A percentile compares a stretch with the other conserved stretches of the same genome.
Evolutionary conservation across 2,329 filamentous ascomycete species (phyloP).

Genomic region (Diaporthe eres): DNA sequence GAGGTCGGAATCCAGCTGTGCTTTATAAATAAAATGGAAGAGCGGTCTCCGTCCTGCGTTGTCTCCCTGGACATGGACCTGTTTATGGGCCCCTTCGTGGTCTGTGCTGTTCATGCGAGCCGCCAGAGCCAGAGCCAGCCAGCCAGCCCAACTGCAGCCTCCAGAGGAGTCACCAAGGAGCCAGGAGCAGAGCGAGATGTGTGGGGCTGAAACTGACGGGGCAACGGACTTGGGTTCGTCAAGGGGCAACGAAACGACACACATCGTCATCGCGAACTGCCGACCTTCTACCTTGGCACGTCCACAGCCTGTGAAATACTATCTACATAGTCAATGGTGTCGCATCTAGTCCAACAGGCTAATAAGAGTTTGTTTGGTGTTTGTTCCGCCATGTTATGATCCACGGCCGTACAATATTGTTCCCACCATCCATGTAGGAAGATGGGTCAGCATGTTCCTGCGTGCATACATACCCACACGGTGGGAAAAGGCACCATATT

Average conservation of each 20-base stretch:
- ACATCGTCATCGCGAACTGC: background rate
- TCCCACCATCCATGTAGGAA: background rate
- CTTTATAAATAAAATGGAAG: slow-evolving; percentile 44
- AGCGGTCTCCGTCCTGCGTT: slow-evolving; percentile 39
- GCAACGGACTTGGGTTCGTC: slow-evolving; percentile 25
- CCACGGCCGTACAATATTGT: background rate
- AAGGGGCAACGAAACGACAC: slow-evolving; percentile 23
- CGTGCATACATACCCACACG: background rate
- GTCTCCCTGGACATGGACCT: slow-evolving; percentile 31
- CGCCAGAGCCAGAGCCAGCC: background rate
- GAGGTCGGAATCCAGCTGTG: slow-evolving; percentile 42
- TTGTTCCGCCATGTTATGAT: background rate
- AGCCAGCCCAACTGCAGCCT: background rate
- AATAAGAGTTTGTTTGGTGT: background rate
- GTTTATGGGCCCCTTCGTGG: slow-evolving; percentile 43
- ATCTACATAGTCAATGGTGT: background rate
- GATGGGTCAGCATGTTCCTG: background rate
- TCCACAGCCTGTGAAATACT: background rate
- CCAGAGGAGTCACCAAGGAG: slow-evolving; percentile 9
- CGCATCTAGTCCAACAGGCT: background rate
- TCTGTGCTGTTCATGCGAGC: slow-evolving; percentile 41
- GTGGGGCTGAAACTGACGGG: slow-evolving; percentile 33
- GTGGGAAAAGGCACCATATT: background rate
- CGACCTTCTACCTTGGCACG: background rate
- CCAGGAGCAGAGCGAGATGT: slow-evolving; percentile 9